These are phyloP conservation scores for Combretum micranthum DNA, from an alignment of 345 rosid species.

Conservation along the genomic window DNA sequence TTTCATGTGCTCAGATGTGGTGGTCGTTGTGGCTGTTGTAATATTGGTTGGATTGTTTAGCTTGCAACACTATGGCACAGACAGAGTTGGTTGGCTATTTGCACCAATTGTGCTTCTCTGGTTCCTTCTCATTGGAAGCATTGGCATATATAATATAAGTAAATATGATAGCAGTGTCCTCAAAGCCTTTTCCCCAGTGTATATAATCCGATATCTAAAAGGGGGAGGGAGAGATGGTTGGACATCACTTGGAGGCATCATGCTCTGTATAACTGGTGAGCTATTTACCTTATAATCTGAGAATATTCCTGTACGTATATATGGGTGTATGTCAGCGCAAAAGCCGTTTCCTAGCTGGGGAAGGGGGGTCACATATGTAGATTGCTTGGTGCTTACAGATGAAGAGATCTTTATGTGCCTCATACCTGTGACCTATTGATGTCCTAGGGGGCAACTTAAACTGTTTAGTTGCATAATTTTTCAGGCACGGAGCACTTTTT, in stretches of 20 bases:
- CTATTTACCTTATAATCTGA: neutral
- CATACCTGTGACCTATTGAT: too few species aligned
- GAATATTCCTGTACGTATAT: too few species aligned
- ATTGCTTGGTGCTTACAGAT: too few species aligned
- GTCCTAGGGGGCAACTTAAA: too few species aligned
- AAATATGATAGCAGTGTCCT: slow-evolving; percentile 37
- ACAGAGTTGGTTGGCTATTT: slow-evolving; percentile 45
- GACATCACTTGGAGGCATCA: slow-evolving; percentile 44
- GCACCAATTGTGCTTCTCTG: slow-evolving; percentile 44
- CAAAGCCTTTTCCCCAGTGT: slow-evolving; percentile 43
- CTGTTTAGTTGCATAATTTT: neutral
- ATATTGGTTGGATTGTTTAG: slow-evolving; percentile 40
- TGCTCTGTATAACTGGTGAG: slow-evolving; percentile 51
- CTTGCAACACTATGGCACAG: slow-evolving; percentile 43
- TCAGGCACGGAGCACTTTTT: slow-evolving; percentile 53
- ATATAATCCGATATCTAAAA: slow-evolving; percentile 31
- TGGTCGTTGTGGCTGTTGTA: slow-evolving; percentile 35
- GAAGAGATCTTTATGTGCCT: too few species aligned
- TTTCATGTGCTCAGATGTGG: slow-evolving; percentile 26
- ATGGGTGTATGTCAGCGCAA: too few species aligned
- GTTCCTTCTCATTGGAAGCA: slow-evolving; percentile 45
- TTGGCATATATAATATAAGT: slow-evolving; percentile 42
- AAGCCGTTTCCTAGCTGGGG: too few species aligned
- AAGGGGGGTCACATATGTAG: too few species aligned
- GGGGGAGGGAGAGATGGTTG: slow-evolving; percentile 27